A percentile compares a stretch with the other conserved stretches of the same genome.
Evolutionary conservation across 768 basidiomycete species (phyloP).

Genomic region (Naganishia onofrii): DNA sequence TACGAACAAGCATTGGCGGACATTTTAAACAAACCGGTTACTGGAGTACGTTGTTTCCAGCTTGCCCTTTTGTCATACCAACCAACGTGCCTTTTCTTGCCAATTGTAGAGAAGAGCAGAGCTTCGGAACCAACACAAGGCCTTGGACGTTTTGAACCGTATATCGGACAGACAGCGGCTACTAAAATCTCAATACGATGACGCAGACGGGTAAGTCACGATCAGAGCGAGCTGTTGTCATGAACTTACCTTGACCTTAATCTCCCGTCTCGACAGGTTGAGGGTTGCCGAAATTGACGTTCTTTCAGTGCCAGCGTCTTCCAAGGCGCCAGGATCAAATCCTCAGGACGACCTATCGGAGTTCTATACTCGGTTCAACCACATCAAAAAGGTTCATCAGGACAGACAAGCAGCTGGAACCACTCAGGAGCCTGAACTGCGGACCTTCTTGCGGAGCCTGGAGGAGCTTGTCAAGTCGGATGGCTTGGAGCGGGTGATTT

Average conservation of each 20-base stretch:
- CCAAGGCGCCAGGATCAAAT: slow-evolving; percentile 23
- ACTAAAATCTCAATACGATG: slow-evolving; percentile 71
- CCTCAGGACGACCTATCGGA: slow-evolving; percentile 67
- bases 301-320: slow-evolving; percentile 46
- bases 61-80: not conserved
- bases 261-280: slow-evolving; percentile 52
- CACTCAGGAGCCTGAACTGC: slow-evolving; percentile 22
- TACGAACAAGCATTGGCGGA: slow-evolving; percentile 83
- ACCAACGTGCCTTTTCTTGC: not conserved
- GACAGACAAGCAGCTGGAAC: slow-evolving; percentile 8
- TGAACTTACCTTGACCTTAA: slow-evolving; percentile 56
- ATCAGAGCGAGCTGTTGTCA: slow-evolving; percentile 2
- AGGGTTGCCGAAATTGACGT: slow-evolving; percentile 45
- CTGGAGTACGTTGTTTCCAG: slow-evolving; percentile 42
- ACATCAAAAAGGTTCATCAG: slow-evolving; percentile 92
- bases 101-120: slow-evolving; percentile 35
- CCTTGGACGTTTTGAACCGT: slow-evolving; percentile 81
- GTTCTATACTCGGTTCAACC: slow-evolving; percentile 92
- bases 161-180: slow-evolving; percentile 67
- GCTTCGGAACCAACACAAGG: slow-evolving; percentile 71
- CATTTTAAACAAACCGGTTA: slow-evolving; percentile 62
- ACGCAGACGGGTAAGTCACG: slow-evolving; percentile 60
- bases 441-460: slow-evolving; percentile 72
- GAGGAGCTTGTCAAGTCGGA: slow-evolving; percentile 60
- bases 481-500: slow-evolving; percentile 64